A percentile compares a stretch with the other conserved stretches of the same genome.
Evolutionary conservation across 805 yeast species (phyloP).

Genomic region (Candida tammaniensis): DNA sequence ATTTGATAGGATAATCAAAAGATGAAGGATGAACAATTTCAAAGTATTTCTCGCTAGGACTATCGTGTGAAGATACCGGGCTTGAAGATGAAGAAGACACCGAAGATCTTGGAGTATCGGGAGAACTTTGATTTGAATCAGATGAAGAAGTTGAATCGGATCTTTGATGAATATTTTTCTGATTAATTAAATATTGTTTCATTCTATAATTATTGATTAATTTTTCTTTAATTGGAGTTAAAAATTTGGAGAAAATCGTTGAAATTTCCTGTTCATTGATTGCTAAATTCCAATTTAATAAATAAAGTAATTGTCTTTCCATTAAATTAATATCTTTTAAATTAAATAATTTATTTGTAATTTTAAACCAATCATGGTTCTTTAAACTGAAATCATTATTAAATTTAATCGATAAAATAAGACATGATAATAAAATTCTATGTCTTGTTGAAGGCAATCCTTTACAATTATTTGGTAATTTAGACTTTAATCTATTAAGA

Average conservation of each 20-base stretch:
- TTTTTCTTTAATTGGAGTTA: conserved; percentile 49
- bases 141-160: conserved; percentile 19
- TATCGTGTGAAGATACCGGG: background rate
- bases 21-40: background rate
- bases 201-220: conserved; percentile 32
- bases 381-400: conserved; percentile 79
- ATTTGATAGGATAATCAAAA: too few species aligned
- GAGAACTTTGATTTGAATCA: conserved; percentile 4
- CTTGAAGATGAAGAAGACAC: background rate
- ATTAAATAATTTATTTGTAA: conserved; percentile 70
- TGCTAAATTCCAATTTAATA: conserved; percentile 68
- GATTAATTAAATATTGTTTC: conserved; percentile 18
- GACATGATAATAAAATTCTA: conserved; percentile 70
- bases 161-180: conserved; percentile 5
- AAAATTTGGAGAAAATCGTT: conserved; percentile 40
- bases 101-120: background rate
- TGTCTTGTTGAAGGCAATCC: conserved; percentile 81
- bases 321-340: conserved; percentile 70
- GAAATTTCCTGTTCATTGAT: conserved; percentile 45
- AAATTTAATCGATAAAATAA: conserved; percentile 69
- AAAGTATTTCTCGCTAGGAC: background rate
- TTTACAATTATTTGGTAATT: conserved; percentile 67
- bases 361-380: conserved; percentile 75
- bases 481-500: conserved; percentile 56
- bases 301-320: conserved; percentile 72